phyloP scores from a whole-genome alignment of 2,329 filamentous ascomycete species.

The Pochonia chlamydosporia region DNA sequence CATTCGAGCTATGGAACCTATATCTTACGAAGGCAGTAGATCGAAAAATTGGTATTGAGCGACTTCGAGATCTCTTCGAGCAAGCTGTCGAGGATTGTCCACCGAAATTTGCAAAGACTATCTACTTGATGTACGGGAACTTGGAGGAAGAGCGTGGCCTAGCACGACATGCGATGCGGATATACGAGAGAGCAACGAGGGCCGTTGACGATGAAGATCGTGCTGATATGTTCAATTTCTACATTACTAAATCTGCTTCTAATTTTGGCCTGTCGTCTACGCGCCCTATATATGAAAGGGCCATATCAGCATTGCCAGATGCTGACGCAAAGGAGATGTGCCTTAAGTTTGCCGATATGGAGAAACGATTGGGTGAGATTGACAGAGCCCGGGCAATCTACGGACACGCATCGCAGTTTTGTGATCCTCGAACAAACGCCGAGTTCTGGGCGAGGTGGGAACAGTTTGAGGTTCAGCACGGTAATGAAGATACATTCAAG shows the following conservation, averaged over 20 bases:
- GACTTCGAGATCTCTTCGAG: slow-evolving; percentile 90
- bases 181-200: slow-evolving; percentile 93
- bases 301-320: slow-evolving; percentile 89
- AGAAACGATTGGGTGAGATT: slow-evolving; percentile 84
- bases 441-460: slow-evolving; percentile 98
- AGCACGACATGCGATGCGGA: slow-evolving; percentile 94
- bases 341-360: slow-evolving; percentile 97
- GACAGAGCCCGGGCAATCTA: slow-evolving; percentile 94
- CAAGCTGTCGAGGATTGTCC: slow-evolving; percentile 94
- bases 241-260: slow-evolving; percentile 96
- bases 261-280: slow-evolving; percentile 97
- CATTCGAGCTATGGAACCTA: slow-evolving; percentile 97
- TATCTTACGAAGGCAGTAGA: slow-evolving; percentile 97
- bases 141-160: slow-evolving; percentile 93
- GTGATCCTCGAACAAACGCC: slow-evolving; percentile 84
- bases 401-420: slow-evolving; percentile 94
- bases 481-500: slow-evolving; percentile 98
- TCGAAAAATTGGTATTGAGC: slow-evolving; percentile 90
- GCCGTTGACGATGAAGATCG: slow-evolving; percentile 93
- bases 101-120: slow-evolving; percentile 88
- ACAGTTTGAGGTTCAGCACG: slow-evolving; percentile 92
- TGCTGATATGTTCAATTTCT: slow-evolving; percentile 98
- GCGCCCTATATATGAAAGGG: slow-evolving; percentile 90
- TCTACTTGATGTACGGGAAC: slow-evolving; percentile 98
- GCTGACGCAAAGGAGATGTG: slow-evolving; percentile 95